Conservation (phyloP, 2,329 filamentous ascomycete species). For the Trichophaea hybrida region DNA sequence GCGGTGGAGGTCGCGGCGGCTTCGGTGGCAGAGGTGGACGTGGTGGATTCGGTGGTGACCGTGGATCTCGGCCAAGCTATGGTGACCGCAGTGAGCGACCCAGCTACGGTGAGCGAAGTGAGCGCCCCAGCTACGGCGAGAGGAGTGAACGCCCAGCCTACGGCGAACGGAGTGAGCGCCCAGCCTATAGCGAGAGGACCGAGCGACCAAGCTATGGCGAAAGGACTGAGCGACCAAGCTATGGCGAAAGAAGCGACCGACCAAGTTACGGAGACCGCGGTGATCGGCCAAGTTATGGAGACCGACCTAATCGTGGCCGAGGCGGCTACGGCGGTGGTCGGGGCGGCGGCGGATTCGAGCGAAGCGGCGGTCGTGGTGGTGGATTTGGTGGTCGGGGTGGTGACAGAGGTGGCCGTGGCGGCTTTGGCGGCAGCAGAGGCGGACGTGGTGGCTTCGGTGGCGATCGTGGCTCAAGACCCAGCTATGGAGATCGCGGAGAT, state of each 20-base stretch:
- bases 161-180: slow-evolving; percentile 3
- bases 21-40: slow-evolving; percentile 1
- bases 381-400: background rate
- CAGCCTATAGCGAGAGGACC: background rate
- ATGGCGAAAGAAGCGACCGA: background rate
- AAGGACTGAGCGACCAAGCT: background rate
- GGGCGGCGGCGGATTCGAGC: slow-evolving; percentile 1
- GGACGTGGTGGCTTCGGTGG: slow-evolving; percentile 8
- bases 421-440: slow-evolving; percentile 8
- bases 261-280: background rate
- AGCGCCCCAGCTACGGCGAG: background rate
- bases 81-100: background rate
- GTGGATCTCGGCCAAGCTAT: background rate
- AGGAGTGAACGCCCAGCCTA: background rate
- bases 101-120: background rate
- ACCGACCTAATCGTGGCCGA: slow-evolving; percentile 1
- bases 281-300: slow-evolving; percentile 3
- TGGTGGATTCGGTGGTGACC: slow-evolving; percentile 1
- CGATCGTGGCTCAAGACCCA: background rate
- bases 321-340: slow-evolving; percentile 8
- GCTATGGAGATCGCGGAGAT: background rate
- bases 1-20: slow-evolving; percentile 1
- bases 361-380: background rate
- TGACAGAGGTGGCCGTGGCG: background rate
- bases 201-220: slow-evolving; percentile 2